These are phyloP conservation scores for Passiflora organensis DNA, from an alignment of 345 rosid genomes.

Conservation along the genomic window DNA sequence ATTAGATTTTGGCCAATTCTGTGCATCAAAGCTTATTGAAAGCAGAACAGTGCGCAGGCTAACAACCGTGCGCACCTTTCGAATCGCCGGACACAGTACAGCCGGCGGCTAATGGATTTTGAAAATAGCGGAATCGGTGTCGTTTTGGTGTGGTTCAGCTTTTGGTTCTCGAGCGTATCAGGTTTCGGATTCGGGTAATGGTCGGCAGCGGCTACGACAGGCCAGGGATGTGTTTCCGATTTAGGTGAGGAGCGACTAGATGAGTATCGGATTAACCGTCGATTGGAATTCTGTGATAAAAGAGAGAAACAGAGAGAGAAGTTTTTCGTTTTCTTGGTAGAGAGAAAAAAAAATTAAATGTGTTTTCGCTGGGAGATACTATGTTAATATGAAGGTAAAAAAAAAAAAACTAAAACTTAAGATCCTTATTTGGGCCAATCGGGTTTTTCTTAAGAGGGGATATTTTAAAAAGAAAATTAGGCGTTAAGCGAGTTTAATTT, in stretches of 20 bases:
- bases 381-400: no score
- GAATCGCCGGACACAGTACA: conserved; percentile 47
- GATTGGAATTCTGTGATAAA: conserved; percentile 22
- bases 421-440: no score
- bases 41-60: conserved; percentile 38
- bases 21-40: conserved; percentile 11
- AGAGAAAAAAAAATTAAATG: conserved; percentile 4
- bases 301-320: conserved; percentile 11
- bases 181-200: conserved; percentile 9
- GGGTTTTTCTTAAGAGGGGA: no score
- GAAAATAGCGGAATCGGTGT: conserved; percentile 18
- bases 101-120: conserved; percentile 26
- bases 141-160: conserved; percentile 1
- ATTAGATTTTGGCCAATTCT: conserved; percentile 17
- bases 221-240: conserved; percentile 26
- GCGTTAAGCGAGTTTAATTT: conserved; percentile 17
- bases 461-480: no score
- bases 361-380: no score
- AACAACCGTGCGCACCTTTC: conserved; percentile 41
- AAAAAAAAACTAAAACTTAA: not conserved
- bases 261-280: conserved; percentile 55
- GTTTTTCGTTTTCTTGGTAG: not conserved
- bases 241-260: conserved; percentile 28
- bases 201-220: conserved; percentile 15
- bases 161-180: not conserved